Conservation (phyloP, 768 basidiomycete genomes). For the Coprinopsis marcescibilis region DNA sequence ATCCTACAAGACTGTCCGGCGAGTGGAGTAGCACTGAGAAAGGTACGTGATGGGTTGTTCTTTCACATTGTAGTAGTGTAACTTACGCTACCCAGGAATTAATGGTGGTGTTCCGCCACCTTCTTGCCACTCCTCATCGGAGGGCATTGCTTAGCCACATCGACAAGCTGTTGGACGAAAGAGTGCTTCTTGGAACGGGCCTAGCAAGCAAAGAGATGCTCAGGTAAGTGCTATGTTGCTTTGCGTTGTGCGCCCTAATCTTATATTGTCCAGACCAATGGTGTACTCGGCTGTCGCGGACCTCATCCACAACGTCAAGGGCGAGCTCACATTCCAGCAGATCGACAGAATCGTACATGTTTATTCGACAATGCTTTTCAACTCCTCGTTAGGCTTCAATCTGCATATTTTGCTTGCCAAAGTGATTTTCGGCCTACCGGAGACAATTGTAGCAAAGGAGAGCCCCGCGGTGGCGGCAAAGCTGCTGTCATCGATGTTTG, state of each 20-base stretch:
- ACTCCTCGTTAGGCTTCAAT: slow-evolving; percentile 70
- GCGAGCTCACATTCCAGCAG: slow-evolving; percentile 72
- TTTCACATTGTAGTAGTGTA: slow-evolving; percentile 9
- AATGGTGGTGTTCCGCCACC: slow-evolving; percentile 87
- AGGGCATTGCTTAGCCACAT: slow-evolving; percentile 75
- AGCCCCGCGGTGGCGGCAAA: slow-evolving; percentile 60
- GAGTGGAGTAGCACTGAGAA: slow-evolving; percentile 75
- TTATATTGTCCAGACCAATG: slow-evolving; percentile 44
- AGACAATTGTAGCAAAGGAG: slow-evolving; percentile 74
- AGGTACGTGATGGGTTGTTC: slow-evolving; percentile 47
- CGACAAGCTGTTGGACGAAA: slow-evolving; percentile 87
- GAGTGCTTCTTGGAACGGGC: slow-evolving; percentile 79
- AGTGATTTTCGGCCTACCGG: slow-evolving; percentile 85
- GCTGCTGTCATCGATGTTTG: slow-evolving; percentile 71
- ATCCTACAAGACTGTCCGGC: slow-evolving; percentile 91
- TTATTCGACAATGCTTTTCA: slow-evolving; percentile 86
- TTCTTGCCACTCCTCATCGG: slow-evolving; percentile 73
- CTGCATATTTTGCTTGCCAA: slow-evolving; percentile 91
- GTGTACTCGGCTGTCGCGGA: slow-evolving; percentile 90
- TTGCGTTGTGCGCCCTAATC: background rate
- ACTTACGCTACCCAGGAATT: slow-evolving; percentile 56
- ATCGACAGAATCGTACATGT: slow-evolving; percentile 73
- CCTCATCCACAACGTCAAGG: slow-evolving; percentile 85
- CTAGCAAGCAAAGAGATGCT: slow-evolving; percentile 83
- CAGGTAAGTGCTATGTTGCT: slow-evolving; percentile 38